phyloP scores from a whole-genome alignment of 345 rosid genomes.

The Salix dunnii region DNA sequence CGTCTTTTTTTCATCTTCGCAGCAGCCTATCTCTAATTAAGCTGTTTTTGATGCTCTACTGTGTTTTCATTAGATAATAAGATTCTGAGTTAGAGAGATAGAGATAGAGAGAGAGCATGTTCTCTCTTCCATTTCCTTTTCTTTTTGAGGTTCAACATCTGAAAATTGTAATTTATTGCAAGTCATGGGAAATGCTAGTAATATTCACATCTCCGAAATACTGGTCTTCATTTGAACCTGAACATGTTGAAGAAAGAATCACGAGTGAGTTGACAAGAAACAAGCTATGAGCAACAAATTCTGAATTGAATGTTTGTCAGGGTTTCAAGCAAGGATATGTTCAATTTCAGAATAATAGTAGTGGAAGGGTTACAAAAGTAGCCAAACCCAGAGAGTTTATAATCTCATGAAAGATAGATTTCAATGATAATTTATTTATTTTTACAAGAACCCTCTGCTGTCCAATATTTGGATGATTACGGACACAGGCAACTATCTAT shows the following conservation, averaged over 20 bases:
- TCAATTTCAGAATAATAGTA: neutral
- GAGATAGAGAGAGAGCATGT: neutral
- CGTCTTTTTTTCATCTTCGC: neutral
- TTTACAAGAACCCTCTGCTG: neutral
- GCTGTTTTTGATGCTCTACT: constrained; percentile 9
- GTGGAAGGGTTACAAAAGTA: neutral
- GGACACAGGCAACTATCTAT: neutral
- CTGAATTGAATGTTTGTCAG: no score
- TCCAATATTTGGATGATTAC: neutral
- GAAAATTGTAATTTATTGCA: neutral
- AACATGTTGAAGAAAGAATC: neutral
- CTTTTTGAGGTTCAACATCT: neutral
- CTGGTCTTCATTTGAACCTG: neutral
- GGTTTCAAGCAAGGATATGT: neutral
- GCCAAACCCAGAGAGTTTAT: neutral
- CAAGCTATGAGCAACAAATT: neutral
- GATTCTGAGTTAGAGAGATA: neutral
- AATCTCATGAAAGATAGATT: neutral
- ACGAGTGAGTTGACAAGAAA: neutral
- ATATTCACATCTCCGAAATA: neutral
- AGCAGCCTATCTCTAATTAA: neutral
- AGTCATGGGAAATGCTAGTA: neutral
- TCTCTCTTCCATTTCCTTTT: neutral
- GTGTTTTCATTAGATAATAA: neutral
- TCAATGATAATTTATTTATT: neutral